A percentile compares a stretch with the other conserved stretches of the same genome.
Evolutionary conservation across 768 basidiomycete species (phyloP).

Genomic region (Suillus weaverae): DNA sequence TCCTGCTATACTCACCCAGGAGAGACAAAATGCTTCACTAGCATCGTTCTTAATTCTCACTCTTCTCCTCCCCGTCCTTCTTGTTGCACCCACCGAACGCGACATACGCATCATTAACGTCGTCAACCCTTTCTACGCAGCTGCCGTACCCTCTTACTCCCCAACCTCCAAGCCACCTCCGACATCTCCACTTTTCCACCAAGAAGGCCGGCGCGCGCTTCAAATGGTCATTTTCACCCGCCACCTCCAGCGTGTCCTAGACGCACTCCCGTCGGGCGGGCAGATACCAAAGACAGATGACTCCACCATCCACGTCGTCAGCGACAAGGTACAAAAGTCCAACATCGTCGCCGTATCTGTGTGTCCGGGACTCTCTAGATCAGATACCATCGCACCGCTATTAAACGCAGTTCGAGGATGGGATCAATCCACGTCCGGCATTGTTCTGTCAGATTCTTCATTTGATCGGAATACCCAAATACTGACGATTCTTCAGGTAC

Average conservation of each 20-base stretch:
- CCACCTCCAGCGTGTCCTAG: conserved; percentile 82
- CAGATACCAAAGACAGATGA: conserved; percentile 46
- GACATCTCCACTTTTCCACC: conserved; percentile 40
- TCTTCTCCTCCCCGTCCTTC: conserved; percentile 73
- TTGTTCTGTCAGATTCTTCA: conserved; percentile 46
- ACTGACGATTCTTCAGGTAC: conserved; percentile 47
- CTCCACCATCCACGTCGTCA: conserved; percentile 37
- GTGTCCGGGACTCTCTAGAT: conserved; percentile 73
- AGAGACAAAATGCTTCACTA: conserved; percentile 51
- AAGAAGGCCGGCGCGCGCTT: conserved; percentile 66
- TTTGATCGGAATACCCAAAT: conserved; percentile 10
- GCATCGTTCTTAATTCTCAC: conserved; percentile 81
- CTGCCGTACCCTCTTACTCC: conserved; percentile 54
- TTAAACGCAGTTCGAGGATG: conserved; percentile 29
- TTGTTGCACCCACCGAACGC: conserved; percentile 82
- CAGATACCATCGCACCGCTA: conserved; percentile 60
- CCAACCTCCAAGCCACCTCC: conserved; percentile 28
- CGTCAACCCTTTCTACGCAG: conserved; percentile 88
- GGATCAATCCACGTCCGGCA: conserved; percentile 42
- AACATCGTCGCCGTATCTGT: conserved; percentile 77
- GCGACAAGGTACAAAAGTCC: conserved; percentile 50
- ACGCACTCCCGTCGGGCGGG: conserved; percentile 69
- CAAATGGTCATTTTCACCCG: conserved; percentile 63
- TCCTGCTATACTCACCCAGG: conserved; percentile 31
- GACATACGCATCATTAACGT: conserved; percentile 88